Evolutionary conservation across 257 asterid species (phyloP).

Genomic region (Nicotiana tomentosiformis): DNA sequence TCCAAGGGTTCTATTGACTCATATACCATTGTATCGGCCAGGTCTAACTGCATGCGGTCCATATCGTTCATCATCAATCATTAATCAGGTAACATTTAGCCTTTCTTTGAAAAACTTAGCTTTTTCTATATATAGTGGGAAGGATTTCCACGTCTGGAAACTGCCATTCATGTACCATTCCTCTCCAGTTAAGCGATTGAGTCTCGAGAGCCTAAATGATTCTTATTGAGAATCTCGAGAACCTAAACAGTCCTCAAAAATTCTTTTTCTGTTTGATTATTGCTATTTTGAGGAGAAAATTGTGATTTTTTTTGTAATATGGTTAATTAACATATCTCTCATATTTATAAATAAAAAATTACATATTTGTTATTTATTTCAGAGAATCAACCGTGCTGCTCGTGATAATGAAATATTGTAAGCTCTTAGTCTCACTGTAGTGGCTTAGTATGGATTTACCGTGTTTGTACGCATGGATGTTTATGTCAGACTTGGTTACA

Average conservation of each 20-base stretch:
- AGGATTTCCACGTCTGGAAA: not conserved
- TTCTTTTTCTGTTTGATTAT: not conserved
- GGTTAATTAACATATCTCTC: not conserved
- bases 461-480: not conserved
- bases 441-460: conserved; percentile 6
- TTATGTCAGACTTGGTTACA: conserved; percentile 9
- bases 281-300: not conserved
- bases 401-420: conserved; percentile 56
- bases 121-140: not conserved
- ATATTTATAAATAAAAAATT: conserved; percentile 1
- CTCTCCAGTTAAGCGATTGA: not conserved
- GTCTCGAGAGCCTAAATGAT: not conserved
- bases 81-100: conserved; percentile 60
- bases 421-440: conserved; percentile 27
- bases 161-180: not conserved
- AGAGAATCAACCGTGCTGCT: conserved; percentile 55
- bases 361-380: conserved; percentile 22
- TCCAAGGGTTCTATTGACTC: conserved; percentile 80
- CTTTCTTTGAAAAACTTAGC: not conserved
- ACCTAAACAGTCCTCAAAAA: not conserved
- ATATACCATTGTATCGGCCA: conserved; percentile 80
- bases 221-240: not conserved
- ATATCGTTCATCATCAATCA: conserved; percentile 61
- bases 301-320: not conserved
- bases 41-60: conserved; percentile 83